These are phyloP conservation scores for Choricystis sp. DNA, from an alignment of 139 green algal genomes.

Conservation along the genomic window DNA sequence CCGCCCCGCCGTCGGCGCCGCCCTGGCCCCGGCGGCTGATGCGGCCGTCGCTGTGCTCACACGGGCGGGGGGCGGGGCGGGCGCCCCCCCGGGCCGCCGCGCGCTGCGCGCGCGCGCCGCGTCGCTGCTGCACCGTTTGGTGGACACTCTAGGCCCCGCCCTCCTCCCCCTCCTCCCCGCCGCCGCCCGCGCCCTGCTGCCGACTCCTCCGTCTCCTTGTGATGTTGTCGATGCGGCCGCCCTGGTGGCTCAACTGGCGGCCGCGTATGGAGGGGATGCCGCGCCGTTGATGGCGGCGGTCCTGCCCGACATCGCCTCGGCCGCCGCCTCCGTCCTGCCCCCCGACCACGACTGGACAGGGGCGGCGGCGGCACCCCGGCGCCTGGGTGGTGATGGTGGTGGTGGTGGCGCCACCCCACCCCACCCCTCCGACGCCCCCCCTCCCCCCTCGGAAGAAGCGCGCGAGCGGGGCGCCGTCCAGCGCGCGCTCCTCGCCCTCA, in stretches of 20 bases:
- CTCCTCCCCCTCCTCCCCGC: constrained; percentile 38
- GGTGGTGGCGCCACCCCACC: too few species aligned
- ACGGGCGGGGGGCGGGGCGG: too few species aligned
- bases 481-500: constrained; percentile 49
- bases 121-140: constrained; percentile 63
- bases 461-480: constrained; percentile 59
- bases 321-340: constrained; percentile 36
- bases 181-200: constrained; percentile 42
- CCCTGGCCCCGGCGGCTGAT: constrained; percentile 3
- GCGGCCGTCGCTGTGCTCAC: background rate
- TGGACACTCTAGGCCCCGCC: constrained; percentile 47
- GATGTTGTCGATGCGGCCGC: constrained; percentile 44
- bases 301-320: constrained; percentile 28
- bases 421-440: too few species aligned
- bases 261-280: constrained; percentile 37
- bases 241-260: constrained; percentile 54
- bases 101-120: constrained; percentile 54
- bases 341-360: constrained; percentile 67
- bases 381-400: too few species aligned
- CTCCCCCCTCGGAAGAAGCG: constrained; percentile 41
- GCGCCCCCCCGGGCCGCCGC: constrained; percentile 27
- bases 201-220: constrained; percentile 15
- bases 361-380: constrained; percentile 11
- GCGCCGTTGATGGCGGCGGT: constrained; percentile 25
- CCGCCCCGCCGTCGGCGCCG: constrained; percentile 41